Base-by-base conservation (phyloP, 192 early-diverging fungal species). In the Haplosporangium gracile region DNA sequence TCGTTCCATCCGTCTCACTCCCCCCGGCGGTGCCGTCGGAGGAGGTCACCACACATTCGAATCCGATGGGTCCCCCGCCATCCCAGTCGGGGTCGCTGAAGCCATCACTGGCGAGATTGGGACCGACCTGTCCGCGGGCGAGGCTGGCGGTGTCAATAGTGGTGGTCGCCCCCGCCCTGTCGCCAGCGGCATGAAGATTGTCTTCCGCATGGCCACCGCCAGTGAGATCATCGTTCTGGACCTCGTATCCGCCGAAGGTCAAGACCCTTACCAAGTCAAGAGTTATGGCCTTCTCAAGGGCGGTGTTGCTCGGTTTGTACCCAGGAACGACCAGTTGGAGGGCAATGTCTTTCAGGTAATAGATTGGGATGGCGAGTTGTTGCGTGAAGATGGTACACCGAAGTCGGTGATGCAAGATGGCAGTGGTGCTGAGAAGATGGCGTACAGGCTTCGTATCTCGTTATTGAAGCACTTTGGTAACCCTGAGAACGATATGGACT, bases 381-480 rank as follows among this genome's bases (percentile, higher is more conserved):
- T 86, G 39, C 70, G 29, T 18, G 71, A 53, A 11, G 75, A 86
- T 34, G 83, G 83, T 2, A 34, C 70, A 4, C 20, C 68, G 8
- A 29, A 65, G 29, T 32, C 60, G 8, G 0, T 65, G 60, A 32
- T 32, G 60, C 60, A 11, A 11, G 29, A 15, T 32, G 60, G 60
- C 15, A 29, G 9, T 26, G 24, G 53, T 0, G 16, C 16, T 51
- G 57, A 10, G 57, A 65, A 34, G 26, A 3, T 26, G 8, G 26
- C 42, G 24, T 91, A 88, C 34, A 76, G 83, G 26, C 43, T 91
- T 1, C 76, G 88, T 2, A 78, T 90, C 8, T 87, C 82, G 42
- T 75, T 89, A 4, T 39, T 91, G 42, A 83, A 83, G 43, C 78
- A 83, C 34, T 91, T 88, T 77, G 90, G 90, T 13, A 65, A 89